phyloP scores from a whole-genome alignment of 2,329 filamentous ascomycete genomes.

The Zelopaecilomyces penicillatus region DNA sequence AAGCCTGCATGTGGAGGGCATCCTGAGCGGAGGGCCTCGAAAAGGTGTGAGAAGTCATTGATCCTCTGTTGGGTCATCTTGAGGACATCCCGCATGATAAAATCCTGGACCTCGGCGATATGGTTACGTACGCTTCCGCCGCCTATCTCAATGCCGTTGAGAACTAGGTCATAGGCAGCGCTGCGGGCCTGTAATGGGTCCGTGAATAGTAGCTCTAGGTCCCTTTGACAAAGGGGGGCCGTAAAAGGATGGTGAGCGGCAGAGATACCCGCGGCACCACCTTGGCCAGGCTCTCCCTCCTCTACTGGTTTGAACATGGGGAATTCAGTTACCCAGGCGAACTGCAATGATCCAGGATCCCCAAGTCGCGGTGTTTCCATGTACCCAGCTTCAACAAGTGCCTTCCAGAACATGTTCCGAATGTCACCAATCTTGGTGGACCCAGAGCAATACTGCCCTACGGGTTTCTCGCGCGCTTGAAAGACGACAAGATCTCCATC shows the following conservation, averaged over 20 bases:
- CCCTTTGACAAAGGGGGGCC: conserved; percentile 62
- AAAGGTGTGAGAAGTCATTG: conserved; percentile 74
- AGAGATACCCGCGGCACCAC: conserved; percentile 68
- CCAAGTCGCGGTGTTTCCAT: conserved; percentile 35
- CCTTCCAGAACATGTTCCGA: conserved; percentile 60
- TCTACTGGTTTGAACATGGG: conserved; percentile 79
- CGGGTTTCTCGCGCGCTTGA: conserved; percentile 62
- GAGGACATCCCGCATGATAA: conserved; percentile 74
- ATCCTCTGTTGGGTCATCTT: conserved; percentile 66
- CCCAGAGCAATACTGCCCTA: conserved; percentile 48
- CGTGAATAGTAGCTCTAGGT: conserved; percentile 65
- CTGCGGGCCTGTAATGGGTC: conserved; percentile 66
- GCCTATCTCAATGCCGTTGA: conserved; percentile 91
- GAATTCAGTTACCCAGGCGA: conserved; percentile 84
- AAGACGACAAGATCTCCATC: conserved; percentile 71
- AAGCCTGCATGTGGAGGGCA: conserved; percentile 95
- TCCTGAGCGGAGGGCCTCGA: conserved; percentile 72
- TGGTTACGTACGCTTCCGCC: conserved; percentile 93
- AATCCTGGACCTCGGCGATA: conserved; percentile 70
- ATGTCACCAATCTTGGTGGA: conserved; percentile 66
- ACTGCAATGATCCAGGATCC: conserved; percentile 43
- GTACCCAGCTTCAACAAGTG: conserved; percentile 55
- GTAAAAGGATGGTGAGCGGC: conserved; percentile 97
- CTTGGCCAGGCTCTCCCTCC: conserved; percentile 62
- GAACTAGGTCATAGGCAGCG: conserved; percentile 91